Base-by-base conservation (phyloP, 2,329 filamentous ascomycete species). In the Aspergillus carbonarius region DNA sequence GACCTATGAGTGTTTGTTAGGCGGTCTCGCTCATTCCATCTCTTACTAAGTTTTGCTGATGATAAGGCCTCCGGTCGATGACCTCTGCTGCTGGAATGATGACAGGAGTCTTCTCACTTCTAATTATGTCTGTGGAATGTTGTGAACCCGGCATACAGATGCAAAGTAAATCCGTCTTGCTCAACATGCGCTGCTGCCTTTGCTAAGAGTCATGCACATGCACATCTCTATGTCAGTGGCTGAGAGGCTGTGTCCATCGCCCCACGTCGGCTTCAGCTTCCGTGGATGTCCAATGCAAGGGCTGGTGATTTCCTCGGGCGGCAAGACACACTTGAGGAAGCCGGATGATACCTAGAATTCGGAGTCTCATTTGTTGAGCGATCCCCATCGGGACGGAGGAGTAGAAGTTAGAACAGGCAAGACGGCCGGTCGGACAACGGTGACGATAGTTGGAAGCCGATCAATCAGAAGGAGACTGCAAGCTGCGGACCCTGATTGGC, bases 401-500 rank as follows among this genome's bases (percentile, higher is more conserved):
- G 3, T 23, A 23, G 23, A 23, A 23, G 23, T 18, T 42, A 17
- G 39, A 42, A 42, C 10, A 20, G 39, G 39, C 39, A 15, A 23
- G 39, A 42, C 23, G 39, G 20, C 39, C 39, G 39, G 39, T 42
- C 18, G 39, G 18, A 42, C 9, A 42, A 42, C 39, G 39, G 18
- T 13, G 39, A 13, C 39, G 39, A 42, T 42, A 47, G 20, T 47
- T 27, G 2, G 23, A 17, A 47, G 42, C 25, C 42, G 42, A 47
- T 25, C 42, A 47, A 30, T 30, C 42, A 47, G 42, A 30, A 25
- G 6, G 15, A 15, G n/a, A 17, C 34, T 13, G n/a, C 20, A n/a
- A 17, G 25, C 25, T 34, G 51, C 34, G 42, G 50, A 23, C n/a
- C 23, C 23, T 54, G 51, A 54, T 54, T 54, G 51, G 51, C 51